Base-by-base conservation (phyloP, 192 early-diverging fungal genomes). In the Linnemannia hyalina region DNA sequence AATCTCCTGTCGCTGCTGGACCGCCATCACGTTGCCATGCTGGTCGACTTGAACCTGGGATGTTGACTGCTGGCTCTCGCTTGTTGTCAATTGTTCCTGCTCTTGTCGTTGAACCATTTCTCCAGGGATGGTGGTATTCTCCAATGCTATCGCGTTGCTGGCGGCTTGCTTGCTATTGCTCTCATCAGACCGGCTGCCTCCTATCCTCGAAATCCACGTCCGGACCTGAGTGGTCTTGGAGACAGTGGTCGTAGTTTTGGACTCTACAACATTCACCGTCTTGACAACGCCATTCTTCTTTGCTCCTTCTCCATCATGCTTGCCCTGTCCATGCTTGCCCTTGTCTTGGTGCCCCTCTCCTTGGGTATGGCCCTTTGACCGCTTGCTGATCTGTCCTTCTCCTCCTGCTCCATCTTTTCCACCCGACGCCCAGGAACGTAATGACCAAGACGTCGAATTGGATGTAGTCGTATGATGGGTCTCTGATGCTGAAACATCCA, bases 191-290 rank as follows among this genome's bases (percentile, higher is more conserved):
- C 68, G 81, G 15, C 23, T 65, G 26, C 60, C 60, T 65, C 60
- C 60, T 13, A 83, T 44, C 70, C 42, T 83, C 36, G 81, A 83
- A 15, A 83, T 77, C 81, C 81, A 83, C 8, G 81, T 72, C 70
- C 70, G 49, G 7, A 77, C 47, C 36, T 69, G 57, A 13, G 69
- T 77, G 11, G 82, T 52, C 44, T 74, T 84, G 29, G 82, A 80
- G 0, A 79, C 68, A 29, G 69, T 44, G 1, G 76, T 74, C 13
- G 77, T 80, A 5, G 65, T 72, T 3, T 69, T 36, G 40, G 68
- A 68, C 26, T 63, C 38, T 18, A 74, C 73, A 4, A 72, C 68
- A 52, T 42, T 63, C 60, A 65, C 13, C 23, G 29, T 57, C 63
- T 57, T 74, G 41, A 71, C 52, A 41, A 75, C 18, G 44, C 70